These are phyloP conservation scores for Scolecobasidium constrictum DNA, from an alignment of 2,329 filamentous ascomycete species.

Conservation along the genomic window DNA sequence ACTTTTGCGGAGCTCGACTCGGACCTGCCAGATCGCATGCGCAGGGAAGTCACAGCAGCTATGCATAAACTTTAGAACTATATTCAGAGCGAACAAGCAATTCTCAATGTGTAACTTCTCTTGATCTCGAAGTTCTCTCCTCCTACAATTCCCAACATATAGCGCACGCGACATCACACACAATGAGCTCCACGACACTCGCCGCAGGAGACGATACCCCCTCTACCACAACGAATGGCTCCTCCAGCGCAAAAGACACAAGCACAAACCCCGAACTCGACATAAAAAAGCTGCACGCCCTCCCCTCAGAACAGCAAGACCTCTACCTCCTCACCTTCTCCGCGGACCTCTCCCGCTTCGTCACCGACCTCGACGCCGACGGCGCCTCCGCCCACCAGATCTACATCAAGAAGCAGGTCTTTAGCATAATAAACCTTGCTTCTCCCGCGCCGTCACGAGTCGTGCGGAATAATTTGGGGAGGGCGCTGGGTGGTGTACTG, in stretches of 20 bases:
- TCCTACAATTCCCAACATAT: too few relatives aligned
- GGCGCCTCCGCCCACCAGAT: slow-evolving; percentile 82
- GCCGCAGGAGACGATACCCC: background rate
- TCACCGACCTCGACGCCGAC: slow-evolving; percentile 61
- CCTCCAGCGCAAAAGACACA: background rate
- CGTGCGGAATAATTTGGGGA: slow-evolving; percentile 78
- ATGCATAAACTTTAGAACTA: too few relatives aligned
- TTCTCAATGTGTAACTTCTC: too few relatives aligned
- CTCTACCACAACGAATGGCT: slow-evolving; percentile 3
- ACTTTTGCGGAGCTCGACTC: too few relatives aligned
- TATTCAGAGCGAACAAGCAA: too few relatives aligned
- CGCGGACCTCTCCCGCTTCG: slow-evolving; percentile 70
- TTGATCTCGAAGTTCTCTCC: too few relatives aligned
- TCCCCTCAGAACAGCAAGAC: slow-evolving; percentile 91
- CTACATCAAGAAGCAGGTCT: slow-evolving; percentile 85
- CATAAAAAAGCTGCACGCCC: slow-evolving; percentile 73
- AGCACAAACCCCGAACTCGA: slow-evolving; percentile 66
- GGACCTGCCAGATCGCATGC: too few relatives aligned
- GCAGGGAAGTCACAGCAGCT: too few relatives aligned
- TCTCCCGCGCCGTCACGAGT: slow-evolving; percentile 77
- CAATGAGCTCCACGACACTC: too few relatives aligned
- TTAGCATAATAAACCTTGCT: slow-evolving; percentile 78
- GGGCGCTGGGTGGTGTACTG: slow-evolving; percentile 74
- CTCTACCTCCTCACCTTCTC: slow-evolving; percentile 86
- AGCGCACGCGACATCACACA: too few relatives aligned